These are phyloP conservation scores for Lachnellula suecica DNA, from an alignment of 2,329 filamentous ascomycete genomes.

Conservation along the genomic window DNA sequence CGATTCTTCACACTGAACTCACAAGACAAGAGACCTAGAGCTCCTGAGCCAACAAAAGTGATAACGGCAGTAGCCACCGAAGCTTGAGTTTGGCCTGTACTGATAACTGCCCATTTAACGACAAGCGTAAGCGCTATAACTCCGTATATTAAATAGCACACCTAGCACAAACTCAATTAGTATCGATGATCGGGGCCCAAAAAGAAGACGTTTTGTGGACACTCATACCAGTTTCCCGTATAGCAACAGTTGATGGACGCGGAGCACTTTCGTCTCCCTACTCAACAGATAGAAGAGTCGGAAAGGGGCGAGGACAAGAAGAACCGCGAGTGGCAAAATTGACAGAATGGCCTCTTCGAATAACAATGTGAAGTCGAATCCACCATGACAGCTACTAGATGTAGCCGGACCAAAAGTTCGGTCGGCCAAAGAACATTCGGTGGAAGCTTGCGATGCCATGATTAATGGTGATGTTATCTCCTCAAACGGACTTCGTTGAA, in stretches of 20 bases:
- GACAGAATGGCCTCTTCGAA: constrained; percentile 13
- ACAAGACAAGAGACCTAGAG: neutral
- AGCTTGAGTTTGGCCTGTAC: neutral
- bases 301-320: neutral
- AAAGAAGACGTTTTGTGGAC: too few relatives aligned
- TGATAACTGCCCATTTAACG: neutral
- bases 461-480: neutral
- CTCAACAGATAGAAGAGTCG: neutral
- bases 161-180: neutral
- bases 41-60: neutral
- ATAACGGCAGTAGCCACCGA: neutral
- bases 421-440: neutral
- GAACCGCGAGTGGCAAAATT: constrained; percentile 2
- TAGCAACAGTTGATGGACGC: neutral
- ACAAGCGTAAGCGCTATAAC: neutral
- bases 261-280: neutral
- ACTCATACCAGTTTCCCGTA: neutral
- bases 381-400: constrained; percentile 2
- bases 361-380: constrained; percentile 16
- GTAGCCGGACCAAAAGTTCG: constrained; percentile 4
- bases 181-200: too few relatives aligned
- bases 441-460: neutral
- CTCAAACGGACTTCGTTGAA: neutral
- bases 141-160: neutral
- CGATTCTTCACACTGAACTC: neutral